These are phyloP conservation scores for Phytophthora meadii DNA, from an alignment of 352 stramenopile species.

Conservation along the genomic window DNA sequence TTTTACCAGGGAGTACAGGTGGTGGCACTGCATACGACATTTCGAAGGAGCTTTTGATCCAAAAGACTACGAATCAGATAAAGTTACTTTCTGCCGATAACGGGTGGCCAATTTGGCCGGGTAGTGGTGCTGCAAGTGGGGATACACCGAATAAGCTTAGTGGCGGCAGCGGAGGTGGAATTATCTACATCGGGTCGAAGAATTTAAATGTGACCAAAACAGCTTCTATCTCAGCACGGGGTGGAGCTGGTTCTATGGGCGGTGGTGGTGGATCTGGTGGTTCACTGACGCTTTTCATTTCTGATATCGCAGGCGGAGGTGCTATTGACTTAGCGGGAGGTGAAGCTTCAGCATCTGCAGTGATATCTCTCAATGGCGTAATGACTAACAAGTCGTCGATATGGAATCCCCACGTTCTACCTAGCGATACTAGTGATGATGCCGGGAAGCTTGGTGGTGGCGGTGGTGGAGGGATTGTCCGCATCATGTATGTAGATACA, in stretches of 20 bases:
- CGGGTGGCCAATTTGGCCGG: conserved; percentile 71
- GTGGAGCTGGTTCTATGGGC: conserved; percentile 59
- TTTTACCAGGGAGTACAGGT: conserved; percentile 60
- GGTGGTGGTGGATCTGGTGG: conserved; percentile 80
- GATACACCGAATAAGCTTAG: conserved; percentile 58
- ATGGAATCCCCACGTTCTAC: conserved; percentile 37
- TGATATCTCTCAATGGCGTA: conserved; percentile 9
- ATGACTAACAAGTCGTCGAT: conserved; percentile 31
- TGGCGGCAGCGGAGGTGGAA: conserved; percentile 71
- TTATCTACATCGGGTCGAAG: conserved; percentile 72
- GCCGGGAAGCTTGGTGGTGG: conserved; percentile 57
- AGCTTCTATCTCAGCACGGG: conserved; percentile 57
- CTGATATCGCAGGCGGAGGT: conserved; percentile 66
- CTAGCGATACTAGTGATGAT: conserved; percentile 15
- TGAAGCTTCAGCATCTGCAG: conserved; percentile 25
- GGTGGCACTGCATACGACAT: conserved; percentile 56
- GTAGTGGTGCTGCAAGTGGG: conserved; percentile 63
- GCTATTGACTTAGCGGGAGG: conserved; percentile 67
- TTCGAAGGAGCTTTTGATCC: conserved; percentile 23
- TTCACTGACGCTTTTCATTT: conserved; percentile 65
- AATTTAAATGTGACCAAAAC: conserved; percentile 54
- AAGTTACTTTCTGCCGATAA: conserved; percentile 19
- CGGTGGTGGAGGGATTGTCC: conserved; percentile 64
- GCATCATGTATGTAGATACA: conserved; percentile 56
- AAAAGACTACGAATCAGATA: conserved; percentile 13